phyloP scores from a whole-genome alignment of 176 grass and related monocot species.

The Lolium perenne region DNA sequence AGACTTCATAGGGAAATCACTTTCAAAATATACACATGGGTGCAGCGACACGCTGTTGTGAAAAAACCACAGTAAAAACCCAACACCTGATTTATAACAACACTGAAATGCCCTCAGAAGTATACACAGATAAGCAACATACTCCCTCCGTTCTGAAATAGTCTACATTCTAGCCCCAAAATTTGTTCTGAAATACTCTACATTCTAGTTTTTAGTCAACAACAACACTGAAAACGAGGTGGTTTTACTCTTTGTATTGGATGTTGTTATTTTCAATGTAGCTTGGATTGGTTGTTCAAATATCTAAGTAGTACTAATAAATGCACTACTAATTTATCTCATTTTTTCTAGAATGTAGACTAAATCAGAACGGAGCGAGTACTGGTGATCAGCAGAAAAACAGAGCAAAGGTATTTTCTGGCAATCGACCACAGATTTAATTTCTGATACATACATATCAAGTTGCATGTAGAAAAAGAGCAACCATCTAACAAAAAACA shows the following conservation, averaged over 20 bases:
- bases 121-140: constrained; percentile 18
- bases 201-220: no score
- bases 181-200: no score
- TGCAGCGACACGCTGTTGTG: background rate
- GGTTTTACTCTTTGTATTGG: no score
- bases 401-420: background rate
- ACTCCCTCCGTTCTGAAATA: no score
- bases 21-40: background rate
- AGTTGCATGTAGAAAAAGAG: background rate
- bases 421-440: background rate
- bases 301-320: no score
- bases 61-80: background rate
- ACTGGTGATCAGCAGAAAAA: background rate
- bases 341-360: no score
- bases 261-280: no score
- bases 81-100: background rate
- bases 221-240: no score
- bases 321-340: no score
- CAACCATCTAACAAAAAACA: background rate
- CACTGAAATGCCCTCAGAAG: background rate
- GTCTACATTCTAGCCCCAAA: no score
- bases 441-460: background rate
- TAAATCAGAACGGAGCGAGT: no score
- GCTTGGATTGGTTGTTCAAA: no score
- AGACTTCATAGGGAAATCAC: background rate